These are phyloP conservation scores for Remersonia thermophila DNA, from an alignment of 2,329 filamentous ascomycete genomes.

Conservation along the genomic window DNA sequence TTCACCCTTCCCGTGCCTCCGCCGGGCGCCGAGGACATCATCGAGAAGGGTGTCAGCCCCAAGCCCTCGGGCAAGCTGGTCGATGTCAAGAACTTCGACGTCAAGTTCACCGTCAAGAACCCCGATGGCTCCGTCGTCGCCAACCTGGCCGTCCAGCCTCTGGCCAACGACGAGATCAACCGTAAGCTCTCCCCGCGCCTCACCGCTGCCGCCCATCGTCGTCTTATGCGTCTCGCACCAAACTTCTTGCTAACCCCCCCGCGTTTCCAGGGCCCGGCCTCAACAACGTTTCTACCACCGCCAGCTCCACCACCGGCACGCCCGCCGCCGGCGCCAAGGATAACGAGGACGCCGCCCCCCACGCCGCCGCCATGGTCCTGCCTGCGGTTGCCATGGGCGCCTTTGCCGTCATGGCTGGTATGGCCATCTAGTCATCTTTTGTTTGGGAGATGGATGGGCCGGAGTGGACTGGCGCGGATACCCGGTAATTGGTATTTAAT, in stretches of 20 bases:
- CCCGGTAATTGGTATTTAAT: no score
- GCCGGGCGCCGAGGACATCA: slow-evolving; percentile 55
- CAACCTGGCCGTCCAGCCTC: slow-evolving; percentile 35
- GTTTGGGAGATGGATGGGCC: no score
- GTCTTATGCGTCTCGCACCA: no score
- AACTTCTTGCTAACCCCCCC: no score
- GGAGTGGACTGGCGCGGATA: no score
- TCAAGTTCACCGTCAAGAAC: slow-evolving; percentile 49
- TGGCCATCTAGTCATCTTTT: no score
- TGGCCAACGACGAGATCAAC: slow-evolving; percentile 34
- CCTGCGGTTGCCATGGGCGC: slow-evolving; percentile 13
- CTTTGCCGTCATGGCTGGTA: slow-evolving; percentile 13
- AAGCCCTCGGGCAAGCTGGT: slow-evolving; percentile 55
- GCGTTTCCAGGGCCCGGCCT: slow-evolving; percentile 14
- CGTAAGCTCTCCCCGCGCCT: slow-evolving; percentile 11
- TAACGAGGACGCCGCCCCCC: slow-evolving; percentile 5
- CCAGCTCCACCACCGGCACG: slow-evolving; percentile 3
- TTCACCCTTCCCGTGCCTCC: slow-evolving; percentile 66
- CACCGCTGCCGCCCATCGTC: no score
- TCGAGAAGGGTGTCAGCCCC: slow-evolving; percentile 60
- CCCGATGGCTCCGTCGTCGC: slow-evolving; percentile 47
- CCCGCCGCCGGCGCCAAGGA: slow-evolving; percentile 7
- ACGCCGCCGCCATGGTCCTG: slow-evolving; percentile 6
- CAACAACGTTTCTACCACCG: slow-evolving; percentile 11
- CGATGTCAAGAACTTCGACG: slow-evolving; percentile 40